These are phyloP conservation scores for Aspergillus kassunensis DNA, from an alignment of 495 filamentous ascomycete species.

Conservation along the genomic window DNA sequence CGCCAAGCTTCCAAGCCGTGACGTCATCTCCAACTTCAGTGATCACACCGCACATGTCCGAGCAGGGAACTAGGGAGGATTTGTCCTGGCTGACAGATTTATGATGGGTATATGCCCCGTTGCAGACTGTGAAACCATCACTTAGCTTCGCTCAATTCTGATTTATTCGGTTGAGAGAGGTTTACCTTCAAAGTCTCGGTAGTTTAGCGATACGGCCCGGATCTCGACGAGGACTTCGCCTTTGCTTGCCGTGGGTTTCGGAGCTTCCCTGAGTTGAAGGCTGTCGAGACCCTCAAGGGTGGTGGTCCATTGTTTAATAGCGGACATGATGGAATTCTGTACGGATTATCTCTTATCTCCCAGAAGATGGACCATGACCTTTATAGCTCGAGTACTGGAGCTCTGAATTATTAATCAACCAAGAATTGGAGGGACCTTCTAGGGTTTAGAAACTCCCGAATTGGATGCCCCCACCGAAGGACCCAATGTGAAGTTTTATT, in stretches of 20 bases:
- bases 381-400: too few species aligned
- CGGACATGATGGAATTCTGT: constrained; percentile 19
- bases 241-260: constrained; percentile 36
- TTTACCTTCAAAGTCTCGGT: constrained; percentile 58
- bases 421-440: too few species aligned
- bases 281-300: constrained; percentile 49
- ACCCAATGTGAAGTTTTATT: too few species aligned
- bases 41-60: constrained; percentile 73
- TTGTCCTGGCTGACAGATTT: constrained; percentile 29
- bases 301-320: constrained; percentile 46
- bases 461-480: too few species aligned
- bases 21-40: constrained; percentile 62
- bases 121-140: constrained; percentile 34
- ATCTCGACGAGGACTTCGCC: constrained; percentile 58
- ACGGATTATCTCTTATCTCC: too few species aligned
- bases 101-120: constrained; percentile 56
- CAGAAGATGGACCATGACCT: too few species aligned
- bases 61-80: constrained; percentile 59
- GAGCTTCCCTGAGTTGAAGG: constrained; percentile 35
- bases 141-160: not conserved
- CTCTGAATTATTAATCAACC: too few species aligned
- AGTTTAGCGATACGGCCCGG: constrained; percentile 53
- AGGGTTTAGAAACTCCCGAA: too few species aligned
- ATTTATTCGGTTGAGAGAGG: not conserved
- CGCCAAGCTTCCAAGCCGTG: constrained; percentile 59